Evolutionary conservation across 1,284 basidiomycete genomes (phyloP), one percentile per base, ranked within the genome.

Genomic region (Sanghuangporus sanghuang): DNA sequence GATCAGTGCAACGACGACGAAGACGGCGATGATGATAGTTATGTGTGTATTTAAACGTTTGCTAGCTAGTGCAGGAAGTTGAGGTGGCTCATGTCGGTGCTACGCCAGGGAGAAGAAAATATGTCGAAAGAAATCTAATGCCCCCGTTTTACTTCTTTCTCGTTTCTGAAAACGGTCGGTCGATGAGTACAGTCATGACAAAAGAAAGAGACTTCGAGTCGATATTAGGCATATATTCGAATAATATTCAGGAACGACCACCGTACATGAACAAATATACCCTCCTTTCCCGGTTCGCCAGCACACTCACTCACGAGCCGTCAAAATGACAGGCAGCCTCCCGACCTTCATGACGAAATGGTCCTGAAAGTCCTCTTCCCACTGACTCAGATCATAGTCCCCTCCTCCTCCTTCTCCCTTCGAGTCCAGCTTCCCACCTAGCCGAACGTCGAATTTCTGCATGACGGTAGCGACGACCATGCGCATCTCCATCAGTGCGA

Each of bases 401-500:
- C 67, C 68, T 32, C 27, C 27, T 32, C 27, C 27, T 32, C 27
- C 27, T 32, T 2, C 27, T 32, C 27, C 27, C 4, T 2, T 3
- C 27, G 3, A 32, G 27, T 32, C 3, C 27, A 32, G 27, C 27
- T 32, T 32, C 3, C 68, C 68, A 21, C 56, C 68, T 55, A 77
- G 69, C 23, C 64, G 54, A 61, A 74, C 67, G n/a, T 76, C 71
- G 50, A 74, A 75, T 44, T 69, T 64, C 63, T 72, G 72, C 38
- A 75, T 63, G 23, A 77, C 62, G 32, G 71, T 35, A 9, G 68
- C 66, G 18, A 74, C 23, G 21, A 76, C 66, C 46, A 65, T 64
- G 46, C 70, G 70, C 60, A 77, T 40, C 62, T 77, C 76, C 16
- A 72, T 61, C 36, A 70, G 67, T 3, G 76, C 76, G 27, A 77